phyloP scores from a whole-genome alignment of 2,329 filamentous ascomycete genomes.

The Cadophora gregata region DNA sequence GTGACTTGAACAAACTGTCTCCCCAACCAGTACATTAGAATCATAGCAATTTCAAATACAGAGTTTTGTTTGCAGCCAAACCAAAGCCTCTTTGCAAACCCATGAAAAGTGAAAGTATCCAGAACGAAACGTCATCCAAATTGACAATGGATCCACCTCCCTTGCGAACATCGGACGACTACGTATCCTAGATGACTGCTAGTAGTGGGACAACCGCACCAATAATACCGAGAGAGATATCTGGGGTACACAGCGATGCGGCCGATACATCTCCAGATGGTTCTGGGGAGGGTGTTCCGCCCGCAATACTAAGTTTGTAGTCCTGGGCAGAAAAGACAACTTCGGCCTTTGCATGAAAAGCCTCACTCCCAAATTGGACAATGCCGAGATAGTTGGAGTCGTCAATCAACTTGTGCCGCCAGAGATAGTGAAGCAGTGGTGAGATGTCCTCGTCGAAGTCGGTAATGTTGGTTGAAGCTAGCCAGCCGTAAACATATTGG shows the following conservation, averaged over 20 bases:
- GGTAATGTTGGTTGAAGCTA: slow-evolving; percentile 16
- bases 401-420: slow-evolving; percentile 17
- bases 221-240: neutral
- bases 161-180: neutral
- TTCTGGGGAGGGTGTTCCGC: slow-evolving; percentile 1
- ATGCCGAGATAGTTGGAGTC: slow-evolving; percentile 22
- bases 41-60: too few species aligned
- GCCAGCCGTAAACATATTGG: slow-evolving; percentile 27
- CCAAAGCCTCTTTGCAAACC: too few species aligned
- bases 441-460: slow-evolving; percentile 22
- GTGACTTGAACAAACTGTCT: too few species aligned
- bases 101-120: too few species aligned
- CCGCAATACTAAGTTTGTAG: slow-evolving; percentile 20
- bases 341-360: slow-evolving; percentile 24
- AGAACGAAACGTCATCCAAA: too few species aligned
- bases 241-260: neutral
- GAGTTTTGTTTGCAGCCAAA: too few species aligned
- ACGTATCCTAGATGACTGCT: neutral
- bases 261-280: neutral
- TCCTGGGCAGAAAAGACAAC: slow-evolving; percentile 25
- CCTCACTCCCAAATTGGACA: slow-evolving; percentile 27
- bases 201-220: neutral
- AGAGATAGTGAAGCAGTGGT: slow-evolving; percentile 24
- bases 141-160: too few species aligned
- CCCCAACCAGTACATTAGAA: too few species aligned